Evolutionary conservation across 345 rosid genomes (phyloP).

Genomic region (Syzygium aqueum): DNA sequence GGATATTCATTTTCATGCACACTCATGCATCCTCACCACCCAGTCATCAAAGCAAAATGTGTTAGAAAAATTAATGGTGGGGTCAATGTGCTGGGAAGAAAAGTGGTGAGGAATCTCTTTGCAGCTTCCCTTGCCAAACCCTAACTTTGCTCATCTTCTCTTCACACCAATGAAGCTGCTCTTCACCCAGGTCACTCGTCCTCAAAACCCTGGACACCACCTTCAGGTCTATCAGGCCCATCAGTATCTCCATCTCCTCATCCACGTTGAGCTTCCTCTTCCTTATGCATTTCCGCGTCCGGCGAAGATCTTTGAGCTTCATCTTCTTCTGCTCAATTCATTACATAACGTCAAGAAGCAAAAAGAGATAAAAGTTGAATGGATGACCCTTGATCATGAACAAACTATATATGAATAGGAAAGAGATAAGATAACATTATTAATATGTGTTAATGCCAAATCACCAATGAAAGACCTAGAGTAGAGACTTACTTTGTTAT

Average conservation of each 20-base stretch:
- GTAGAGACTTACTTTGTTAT: conserved; percentile 49
- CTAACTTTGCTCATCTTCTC: conserved; percentile 95
- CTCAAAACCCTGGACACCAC: conserved; percentile 92
- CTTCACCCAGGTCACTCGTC: conserved; percentile 58
- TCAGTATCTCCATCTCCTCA: conserved; percentile 78
- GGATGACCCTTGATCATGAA: not conserved
- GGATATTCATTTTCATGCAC: conserved; percentile 31
- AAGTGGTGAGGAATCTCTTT: conserved; percentile 84
- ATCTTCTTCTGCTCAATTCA: conserved; percentile 54
- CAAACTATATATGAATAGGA: not conserved
- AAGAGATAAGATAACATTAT: not conserved
- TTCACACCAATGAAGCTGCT: conserved; percentile 89
- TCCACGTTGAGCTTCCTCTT: conserved; percentile 55
- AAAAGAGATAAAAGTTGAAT: no score
- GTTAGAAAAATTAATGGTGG: conserved; percentile 1
- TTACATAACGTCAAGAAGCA: not conserved
- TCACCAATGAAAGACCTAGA: not conserved
- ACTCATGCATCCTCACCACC: conserved; percentile 18
- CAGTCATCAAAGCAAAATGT: conserved; percentile 27
- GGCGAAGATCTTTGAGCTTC: conserved; percentile 73
- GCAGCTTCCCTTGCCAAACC: conserved; percentile 56
- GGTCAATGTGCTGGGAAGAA: conserved; percentile 91
- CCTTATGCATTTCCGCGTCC: conserved; percentile 62
- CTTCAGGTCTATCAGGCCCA: conserved; percentile 84
- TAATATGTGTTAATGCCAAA: not conserved